Evolutionary conservation across 2,329 filamentous ascomycete species (phyloP).

Genomic region (Pochonia chlamydosporia): DNA sequence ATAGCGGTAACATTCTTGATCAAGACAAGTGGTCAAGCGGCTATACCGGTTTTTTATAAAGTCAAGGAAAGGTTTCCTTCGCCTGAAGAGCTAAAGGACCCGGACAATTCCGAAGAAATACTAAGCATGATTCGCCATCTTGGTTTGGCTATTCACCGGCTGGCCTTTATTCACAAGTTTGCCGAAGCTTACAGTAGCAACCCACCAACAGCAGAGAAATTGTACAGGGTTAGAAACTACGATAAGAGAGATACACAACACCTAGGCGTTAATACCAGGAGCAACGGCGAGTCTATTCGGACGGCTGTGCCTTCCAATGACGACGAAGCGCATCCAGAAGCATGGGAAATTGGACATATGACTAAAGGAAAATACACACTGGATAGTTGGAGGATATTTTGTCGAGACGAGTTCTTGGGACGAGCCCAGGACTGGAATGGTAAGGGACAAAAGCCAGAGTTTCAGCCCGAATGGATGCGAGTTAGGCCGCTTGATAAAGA

Average conservation of each 20-base stretch:
- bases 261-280: neutral
- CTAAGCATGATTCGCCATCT: conserved; percentile 60
- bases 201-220: conserved; percentile 53
- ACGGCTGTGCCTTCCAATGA: neutral
- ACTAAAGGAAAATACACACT: conserved; percentile 77
- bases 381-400: conserved; percentile 93
- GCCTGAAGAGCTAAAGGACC: conserved; percentile 53
- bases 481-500: conserved; percentile 83
- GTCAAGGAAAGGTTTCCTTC: conserved; percentile 66
- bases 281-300: neutral
- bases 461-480: conserved; percentile 87
- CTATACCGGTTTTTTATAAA: conserved; percentile 68
- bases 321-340: conserved; percentile 24
- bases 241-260: conserved; percentile 27
- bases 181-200: conserved; percentile 61
- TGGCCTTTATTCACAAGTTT: conserved; percentile 62
- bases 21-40: conserved; percentile 66
- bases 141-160: conserved; percentile 64
- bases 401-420: conserved; percentile 69
- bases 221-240: conserved; percentile 49
- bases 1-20: conserved; percentile 82
- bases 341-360: conserved; percentile 82
- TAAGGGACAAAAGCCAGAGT: conserved; percentile 40
- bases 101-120: conserved; percentile 43
- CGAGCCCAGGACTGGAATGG: conserved; percentile 63